phyloP scores from a whole-genome alignment of 305 asterid genomes.

The Fraxinus baroniana region DNA sequence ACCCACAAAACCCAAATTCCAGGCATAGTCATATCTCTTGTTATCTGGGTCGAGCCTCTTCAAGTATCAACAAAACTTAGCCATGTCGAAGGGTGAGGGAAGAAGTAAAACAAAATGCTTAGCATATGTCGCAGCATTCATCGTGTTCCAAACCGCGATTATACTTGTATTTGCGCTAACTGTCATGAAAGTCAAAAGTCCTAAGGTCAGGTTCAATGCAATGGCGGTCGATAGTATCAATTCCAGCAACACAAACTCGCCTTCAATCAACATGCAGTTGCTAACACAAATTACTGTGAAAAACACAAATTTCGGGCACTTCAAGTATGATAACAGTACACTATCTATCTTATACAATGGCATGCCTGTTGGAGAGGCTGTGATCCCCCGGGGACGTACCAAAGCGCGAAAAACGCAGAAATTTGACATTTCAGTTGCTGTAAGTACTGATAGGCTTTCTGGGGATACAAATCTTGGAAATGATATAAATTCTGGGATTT shows the following conservation, averaged over 20 bases:
- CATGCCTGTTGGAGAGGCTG: slow-evolving; percentile 20
- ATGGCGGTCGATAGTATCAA: slow-evolving; percentile 18
- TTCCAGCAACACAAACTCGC: not conserved
- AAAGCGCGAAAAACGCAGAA: slow-evolving; percentile 17
- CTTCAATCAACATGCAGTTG: slow-evolving; percentile 24
- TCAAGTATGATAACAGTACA: slow-evolving; percentile 28
- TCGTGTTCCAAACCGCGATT: slow-evolving; percentile 8
- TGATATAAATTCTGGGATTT: slow-evolving; percentile 21
- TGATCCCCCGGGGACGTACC: slow-evolving; percentile 15
- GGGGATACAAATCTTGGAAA: not conserved
- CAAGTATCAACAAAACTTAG: not conserved
- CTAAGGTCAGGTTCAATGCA: slow-evolving; percentile 25
- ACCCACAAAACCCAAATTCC: not conserved
- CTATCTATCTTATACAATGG: slow-evolving; percentile 25
- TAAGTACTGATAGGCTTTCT: not conserved
- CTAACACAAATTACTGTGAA: slow-evolving; percentile 15
- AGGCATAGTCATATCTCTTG: not conserved
- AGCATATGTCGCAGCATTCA: slow-evolving; percentile 25
- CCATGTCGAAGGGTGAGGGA: slow-evolving; percentile 27
- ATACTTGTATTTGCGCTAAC: slow-evolving; percentile 19
- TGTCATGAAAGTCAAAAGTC: slow-evolving; percentile 16
- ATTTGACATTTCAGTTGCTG: slow-evolving; percentile 14
- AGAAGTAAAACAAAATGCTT: slow-evolving; percentile 25
- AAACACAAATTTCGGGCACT: slow-evolving; percentile 30
- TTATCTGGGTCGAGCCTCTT: not conserved